These are phyloP conservation scores for Syzygium aqueum DNA, from an alignment of 345 rosid genomes.

Conservation along the genomic window DNA sequence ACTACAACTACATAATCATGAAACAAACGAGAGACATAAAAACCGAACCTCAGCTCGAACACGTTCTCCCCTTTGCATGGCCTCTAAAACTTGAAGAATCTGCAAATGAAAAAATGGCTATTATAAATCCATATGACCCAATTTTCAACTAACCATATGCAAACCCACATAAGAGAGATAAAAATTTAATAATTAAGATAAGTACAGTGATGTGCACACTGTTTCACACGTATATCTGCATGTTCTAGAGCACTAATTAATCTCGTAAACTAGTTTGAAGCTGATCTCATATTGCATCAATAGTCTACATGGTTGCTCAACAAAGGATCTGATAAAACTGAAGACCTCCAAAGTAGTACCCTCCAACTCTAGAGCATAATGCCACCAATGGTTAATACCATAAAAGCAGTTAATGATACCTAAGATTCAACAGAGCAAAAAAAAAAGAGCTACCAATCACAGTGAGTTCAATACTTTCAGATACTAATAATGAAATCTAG, in stretches of 20 bases:
- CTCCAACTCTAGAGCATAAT: neutral
- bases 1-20: neutral
- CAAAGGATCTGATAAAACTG: neutral
- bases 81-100: constrained; percentile 79
- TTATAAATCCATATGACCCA: neutral
- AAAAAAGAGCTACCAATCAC: neutral
- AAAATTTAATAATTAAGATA: neutral
- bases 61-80: constrained; percentile 76
- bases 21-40: constrained; percentile 2
- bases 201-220: neutral
- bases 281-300: neutral
- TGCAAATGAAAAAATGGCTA: constrained; percentile 19
- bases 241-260: neutral
- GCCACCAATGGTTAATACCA: neutral
- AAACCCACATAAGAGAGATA: neutral
- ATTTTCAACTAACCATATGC: neutral
- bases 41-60: constrained; percentile 61
- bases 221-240: neutral
- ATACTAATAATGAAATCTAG: neutral
- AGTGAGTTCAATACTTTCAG: neutral
- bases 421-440: neutral
- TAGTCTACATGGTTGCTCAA: neutral
- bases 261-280: neutral
- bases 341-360: neutral
- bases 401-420: neutral